A percentile compares a stretch with the other conserved stretches of the same genome.
These are phyloP conservation scores for Pseudotsuga menziesii DNA, from an alignment of 75 land plant genomes.

Conservation along the genomic window DNA sequence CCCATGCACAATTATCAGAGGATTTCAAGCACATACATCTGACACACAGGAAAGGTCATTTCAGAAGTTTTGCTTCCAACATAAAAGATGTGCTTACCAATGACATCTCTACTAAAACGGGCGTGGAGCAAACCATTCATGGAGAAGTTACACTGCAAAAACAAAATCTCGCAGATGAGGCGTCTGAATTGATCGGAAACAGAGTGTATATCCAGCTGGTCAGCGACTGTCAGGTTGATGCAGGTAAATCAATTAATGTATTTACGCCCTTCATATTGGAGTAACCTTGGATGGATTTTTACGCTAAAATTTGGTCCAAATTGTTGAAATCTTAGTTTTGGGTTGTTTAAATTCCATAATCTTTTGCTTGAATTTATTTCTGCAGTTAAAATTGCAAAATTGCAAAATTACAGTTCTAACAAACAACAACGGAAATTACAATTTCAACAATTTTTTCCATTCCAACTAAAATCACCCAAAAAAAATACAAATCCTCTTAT, in stretches of 20 bases:
- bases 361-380: no score
- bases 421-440: no score
- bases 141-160: slow-evolving; percentile 9
- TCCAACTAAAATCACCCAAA: no score
- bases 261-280: background rate
- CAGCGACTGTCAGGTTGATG: background rate
- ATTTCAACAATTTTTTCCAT: no score
- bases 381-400: no score
- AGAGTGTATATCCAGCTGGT: background rate
- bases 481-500: no score
- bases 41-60: background rate
- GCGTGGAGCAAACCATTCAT: background rate
- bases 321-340: no score
- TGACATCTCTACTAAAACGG: background rate
- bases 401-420: no score
- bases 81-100: background rate
- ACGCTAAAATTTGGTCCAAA: no score
- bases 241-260: background rate
- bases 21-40: no score
- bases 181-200: background rate
- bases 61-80: background rate
- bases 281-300: no score
- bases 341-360: no score
- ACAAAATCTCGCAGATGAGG: background rate
- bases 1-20: background rate